A percentile compares a stretch with the other conserved stretches of the same genome.
These are phyloP conservation scores for Paraphoma sp. DNA, from an alignment of 2,329 filamentous ascomycete genomes.

Conservation along the genomic window DNA sequence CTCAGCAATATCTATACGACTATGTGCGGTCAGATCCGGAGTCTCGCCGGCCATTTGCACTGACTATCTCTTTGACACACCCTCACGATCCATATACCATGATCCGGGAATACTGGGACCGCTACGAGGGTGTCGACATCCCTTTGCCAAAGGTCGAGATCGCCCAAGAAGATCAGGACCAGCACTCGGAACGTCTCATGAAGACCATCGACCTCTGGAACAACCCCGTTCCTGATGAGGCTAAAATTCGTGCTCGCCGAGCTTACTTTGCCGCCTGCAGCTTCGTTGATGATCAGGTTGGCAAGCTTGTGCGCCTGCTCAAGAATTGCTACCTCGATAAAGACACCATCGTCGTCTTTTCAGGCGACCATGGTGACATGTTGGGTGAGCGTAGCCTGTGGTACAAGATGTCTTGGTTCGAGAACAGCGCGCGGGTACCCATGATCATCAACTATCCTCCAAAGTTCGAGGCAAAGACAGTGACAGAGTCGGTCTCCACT, in stretches of 20 bases:
- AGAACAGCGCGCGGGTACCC: slow-evolving; percentile 87
- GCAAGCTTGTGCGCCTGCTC: slow-evolving; percentile 77
- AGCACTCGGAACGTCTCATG: slow-evolving; percentile 85
- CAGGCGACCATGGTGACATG: slow-evolving; percentile 95
- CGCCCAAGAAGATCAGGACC: slow-evolving; percentile 80
- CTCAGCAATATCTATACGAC: slow-evolving; percentile 88
- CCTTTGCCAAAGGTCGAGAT: slow-evolving; percentile 80
- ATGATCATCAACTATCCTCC: slow-evolving; percentile 83
- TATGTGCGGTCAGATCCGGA: slow-evolving; percentile 80
- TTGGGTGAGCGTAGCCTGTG: slow-evolving; percentile 89
- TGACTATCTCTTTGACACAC: slow-evolving; percentile 93
- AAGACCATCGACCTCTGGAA: slow-evolving; percentile 88
- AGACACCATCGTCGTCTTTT: slow-evolving; percentile 90
- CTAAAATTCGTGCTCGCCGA: slow-evolving; percentile 82
- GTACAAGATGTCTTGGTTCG: slow-evolving; percentile 99
- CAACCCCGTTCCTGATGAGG: slow-evolving; percentile 81
- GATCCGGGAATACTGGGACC: slow-evolving; percentile 90
- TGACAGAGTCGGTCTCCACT: slow-evolving; percentile 85
- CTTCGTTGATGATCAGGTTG: slow-evolving; percentile 93
- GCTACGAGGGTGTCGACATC: slow-evolving; percentile 89
- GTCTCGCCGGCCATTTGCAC: slow-evolving; percentile 75
- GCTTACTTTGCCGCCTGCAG: slow-evolving; percentile 94
- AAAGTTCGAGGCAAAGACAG: slow-evolving; percentile 75
- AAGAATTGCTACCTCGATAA: slow-evolving; percentile 81
- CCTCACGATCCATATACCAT: slow-evolving; percentile 96